Evolutionary conservation across 2,329 filamentous ascomycete species (phyloP), one percentile per base, ranked within the genome.

Genomic region (Aureobasidium sp.): DNA sequence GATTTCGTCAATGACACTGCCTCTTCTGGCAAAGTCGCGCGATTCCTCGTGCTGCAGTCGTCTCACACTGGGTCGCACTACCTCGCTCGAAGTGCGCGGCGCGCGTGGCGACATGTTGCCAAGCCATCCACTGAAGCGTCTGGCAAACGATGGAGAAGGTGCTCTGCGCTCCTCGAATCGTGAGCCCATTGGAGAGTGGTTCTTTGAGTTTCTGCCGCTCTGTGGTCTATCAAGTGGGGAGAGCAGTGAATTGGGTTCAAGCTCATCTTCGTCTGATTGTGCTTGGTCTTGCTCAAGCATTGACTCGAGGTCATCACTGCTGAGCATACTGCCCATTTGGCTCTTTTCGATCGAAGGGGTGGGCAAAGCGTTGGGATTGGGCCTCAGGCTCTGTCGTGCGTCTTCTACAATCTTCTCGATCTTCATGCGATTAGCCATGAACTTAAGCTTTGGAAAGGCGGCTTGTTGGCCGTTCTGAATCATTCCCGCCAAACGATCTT

Each of bases 361-460:
- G 14, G 57, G 74, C 67, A 63, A 67, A 68, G 53, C 71, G 31
- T 66, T 66, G 11, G 72, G 68, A 37, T 70, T 67, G 14, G 67
- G 44, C 44, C 74, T 62, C 2, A 74, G 77, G 25, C 74, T 72
- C n/a, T 75, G 72, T 1, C 85, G 73, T 2, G 84, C 84, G 66
- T 83, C 76, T 64, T 84, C 79, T 53, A 87, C 84, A 8, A 84
- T 71, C 55, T 87, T 81, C 76, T 99, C 94, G 9, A 97, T 80
- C 69, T 90, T 90, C 67, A 97, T 83, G 56, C 94, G 79, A 72
- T 99, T 99, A 27, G 83, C 84, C 63, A 97, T 85, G 71, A 97
- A 99, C 71, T 94, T 90, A 56, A 99, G 80, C 72, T 94, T 96
- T 0, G 94, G 90, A 71, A 95, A 99, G 0, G 89, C 85, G 65